Evolutionary conservation across 176 grass and related monocot species (phyloP), one percentile per base, ranked within the genome.

Genomic region (Dendrocalamus sinicus): DNA sequence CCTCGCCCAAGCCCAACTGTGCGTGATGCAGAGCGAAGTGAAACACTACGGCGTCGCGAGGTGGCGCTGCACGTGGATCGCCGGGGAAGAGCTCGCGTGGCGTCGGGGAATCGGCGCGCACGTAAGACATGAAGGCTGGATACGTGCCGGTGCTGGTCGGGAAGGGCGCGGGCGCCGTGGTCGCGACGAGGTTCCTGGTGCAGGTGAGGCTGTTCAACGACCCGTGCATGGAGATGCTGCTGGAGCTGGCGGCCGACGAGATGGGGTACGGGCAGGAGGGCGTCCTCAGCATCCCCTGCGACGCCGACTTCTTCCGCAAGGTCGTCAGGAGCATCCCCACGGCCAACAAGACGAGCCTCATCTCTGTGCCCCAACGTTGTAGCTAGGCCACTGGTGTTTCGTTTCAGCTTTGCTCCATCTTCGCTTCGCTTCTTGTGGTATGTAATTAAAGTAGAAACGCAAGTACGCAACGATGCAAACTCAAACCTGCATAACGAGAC

Each of bases 221-320:
- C 77, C 91, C 84, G 23, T 78, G 83, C 77, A 70, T 92, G 26
- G n/a, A 75, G 32, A 19, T 79, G 64, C n/a, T 92, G 74, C 79
- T 89, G 14, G 91, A 92, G 79, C 50, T 83, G 50, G 87, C 91
- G 19, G 91, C 91, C 17, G 87, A 89, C 26, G 91, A 92, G 83
- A 67, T 87, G 12, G 91, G 91, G 54, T 89, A 92, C 59, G 67
- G 51, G 67, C 72, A 84, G n/a, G 59, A 87, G 79, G 87, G 91
- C 9, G 73, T 89, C 72, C 67, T 89, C 23, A 70, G 74, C 45
- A 89, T 92, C 78, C 83, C 77, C 48, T 89, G 87, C 71, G 75
- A 89, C 43, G 81, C 54, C 24, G 83, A 75, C 20, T 80, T 83
- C 60, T 92, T 92, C 71, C 72, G 73, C 17, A 76, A 62, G 30